Base-by-base conservation (phyloP, 371 early-diverging fungal species). In the Syncephalis plumigaleata region DNA sequence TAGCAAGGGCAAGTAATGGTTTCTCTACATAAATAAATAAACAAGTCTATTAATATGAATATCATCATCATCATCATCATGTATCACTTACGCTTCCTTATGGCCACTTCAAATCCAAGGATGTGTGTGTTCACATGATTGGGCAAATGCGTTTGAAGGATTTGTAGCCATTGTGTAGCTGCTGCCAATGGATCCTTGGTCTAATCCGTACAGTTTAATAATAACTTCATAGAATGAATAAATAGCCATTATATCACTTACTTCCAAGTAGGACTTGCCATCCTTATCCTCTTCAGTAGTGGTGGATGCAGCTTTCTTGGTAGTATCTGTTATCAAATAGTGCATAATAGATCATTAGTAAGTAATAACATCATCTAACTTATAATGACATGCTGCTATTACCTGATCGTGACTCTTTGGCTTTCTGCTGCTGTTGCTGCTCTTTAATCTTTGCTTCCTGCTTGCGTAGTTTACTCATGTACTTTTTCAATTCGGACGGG, bases 161-260 rank as follows among this genome's bases (percentile, higher is more conserved):
- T 78, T 55, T 73, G 68, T 45, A 87, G 60, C 47, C 87, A 86
- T 61, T 75, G 72, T 48, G 77, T 70, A 1, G 87, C 84, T 44
- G 79, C 83, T 4, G 66, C 77, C 31, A 90, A 61, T 37, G 80
- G 79, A 55, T 78, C 77, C 21, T 64, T 64, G 15, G 73, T 62
- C 55, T 67, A 56, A 23, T 36, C n/a, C n/a, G n/a, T n/a, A n/a
- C n/a, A n/a, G n/a, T n/a, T n/a, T n/a, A n/a, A n/a, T 22, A 56
- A 50, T 55, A 39, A 21, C 23, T 16, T 24, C 13, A 20, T 13
- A 16, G 20, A 42, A 23, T 5, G 13, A 25, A 39, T 22, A 22
- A 22, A 20, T 16, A 42, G n/a, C 21, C n/a, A 18, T 45, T 13
- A 4, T 21, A 31, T 7, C 2, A 42, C 38, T 42, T 46, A 46